Base-by-base conservation (phyloP, 129 eudicot species). In the Flaveria ramosissima region DNA sequence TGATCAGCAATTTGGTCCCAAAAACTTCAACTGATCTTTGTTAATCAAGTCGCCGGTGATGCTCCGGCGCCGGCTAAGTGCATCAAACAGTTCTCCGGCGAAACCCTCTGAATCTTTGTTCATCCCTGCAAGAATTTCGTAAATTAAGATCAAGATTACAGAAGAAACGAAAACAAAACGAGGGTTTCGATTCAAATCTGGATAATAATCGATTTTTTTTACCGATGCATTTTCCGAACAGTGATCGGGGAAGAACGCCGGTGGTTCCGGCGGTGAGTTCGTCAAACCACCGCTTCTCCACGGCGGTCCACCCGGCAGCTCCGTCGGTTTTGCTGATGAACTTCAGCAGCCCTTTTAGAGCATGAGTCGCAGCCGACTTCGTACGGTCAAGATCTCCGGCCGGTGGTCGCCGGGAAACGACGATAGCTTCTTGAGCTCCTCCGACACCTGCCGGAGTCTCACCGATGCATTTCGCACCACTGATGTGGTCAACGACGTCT, bases 351-450 rank as follows among this genome's bases (percentile, higher is more conserved):
- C 69, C 69, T 63, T 30, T 63, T 0, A 63, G 20, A 8, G 69
- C 69, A 12, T 63, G 69, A 30, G 46, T 32, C 4, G 69, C 69
- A 0, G 45, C 69, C 12, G 69, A 63, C 46, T 63, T 63, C 41
- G 69, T 13, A 20, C 69, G 45, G 69, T 63, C 69, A 63, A 9
- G 30, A 63, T 15, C 19, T 2, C 46, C 46, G 5, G 13, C 69
- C 12, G 23, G 46, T 32, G 20, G 45, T 2, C 46, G 69, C 10
- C 20, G 9, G 6, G 69, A 63, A 70, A 15, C 7, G 75, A 50
- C 3, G 92, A 82, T 80, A 89, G 36, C 10, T 76, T 77, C 79
- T 81, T 87, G 14, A 89, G 83, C 83, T 83, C 89, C 23, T 87
- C 85, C 11, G 89, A 83, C 43, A 90, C 88, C 59, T 84, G 91